Evolutionary conservation across 441 rosid genomes (phyloP).

Genomic region (Populus hybrid): DNA sequence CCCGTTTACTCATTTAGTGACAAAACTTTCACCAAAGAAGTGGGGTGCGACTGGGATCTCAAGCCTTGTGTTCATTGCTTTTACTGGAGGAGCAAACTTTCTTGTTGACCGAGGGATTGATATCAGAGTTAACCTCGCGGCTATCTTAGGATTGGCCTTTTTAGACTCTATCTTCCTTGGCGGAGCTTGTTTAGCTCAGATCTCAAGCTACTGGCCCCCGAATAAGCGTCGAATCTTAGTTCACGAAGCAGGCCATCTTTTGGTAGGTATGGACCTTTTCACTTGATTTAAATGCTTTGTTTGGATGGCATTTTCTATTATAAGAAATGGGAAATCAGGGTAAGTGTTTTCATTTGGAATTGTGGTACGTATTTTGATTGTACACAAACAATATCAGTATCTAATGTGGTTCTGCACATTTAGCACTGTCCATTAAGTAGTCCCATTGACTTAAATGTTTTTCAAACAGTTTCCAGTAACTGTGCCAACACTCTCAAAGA

Average conservation of each 20-base stretch:
- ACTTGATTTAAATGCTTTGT: conserved; percentile 10
- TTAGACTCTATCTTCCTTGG: conserved; percentile 72
- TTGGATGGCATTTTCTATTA: not conserved
- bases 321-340: not conserved
- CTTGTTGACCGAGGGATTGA: conserved; percentile 79
- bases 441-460: not conserved
- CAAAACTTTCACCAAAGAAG: conserved; percentile 79
- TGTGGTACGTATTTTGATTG: not conserved
- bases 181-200: conserved; percentile 75
- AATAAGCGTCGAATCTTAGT: conserved; percentile 70
- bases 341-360: not conserved
- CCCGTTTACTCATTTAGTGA: conserved; percentile 28
- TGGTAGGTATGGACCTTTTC: conserved; percentile 50
- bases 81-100: conserved; percentile 62
- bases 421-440: not conserved
- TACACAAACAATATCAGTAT: not conserved
- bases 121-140: conserved; percentile 70
- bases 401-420: not conserved
- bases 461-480: not conserved
- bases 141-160: conserved; percentile 57
- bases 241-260: conserved; percentile 95
- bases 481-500: not conserved
- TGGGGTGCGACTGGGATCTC: conserved; percentile 86
- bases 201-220: conserved; percentile 92
- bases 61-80: conserved; percentile 46